These are phyloP conservation scores for Ceratobasidium sp. DNA, from an alignment of 1,284 basidiomycete genomes.

Conservation along the genomic window DNA sequence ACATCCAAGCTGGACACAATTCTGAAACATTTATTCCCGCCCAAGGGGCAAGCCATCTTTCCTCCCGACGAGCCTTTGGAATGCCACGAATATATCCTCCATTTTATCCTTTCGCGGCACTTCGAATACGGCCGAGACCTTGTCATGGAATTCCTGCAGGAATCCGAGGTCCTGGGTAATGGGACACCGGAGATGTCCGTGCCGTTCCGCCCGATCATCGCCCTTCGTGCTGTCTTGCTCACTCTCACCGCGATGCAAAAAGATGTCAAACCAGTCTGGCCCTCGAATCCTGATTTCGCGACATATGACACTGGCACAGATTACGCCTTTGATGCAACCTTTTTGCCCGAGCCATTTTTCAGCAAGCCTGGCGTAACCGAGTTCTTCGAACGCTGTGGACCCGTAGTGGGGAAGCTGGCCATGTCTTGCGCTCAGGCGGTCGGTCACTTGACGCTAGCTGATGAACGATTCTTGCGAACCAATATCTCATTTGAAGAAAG, in stretches of 20 bases:
- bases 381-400: conserved; percentile 78
- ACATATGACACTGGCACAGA: conserved; percentile 69
- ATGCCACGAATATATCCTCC: conserved; percentile 82
- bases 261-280: conserved; percentile 82
- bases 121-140: conserved; percentile 89
- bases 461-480: conserved; percentile 77
- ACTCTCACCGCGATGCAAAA: conserved; percentile 80
- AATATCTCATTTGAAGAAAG: conserved; percentile 78
- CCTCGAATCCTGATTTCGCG: conserved; percentile 78
- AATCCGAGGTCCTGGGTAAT: conserved; percentile 58
- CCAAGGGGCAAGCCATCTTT: conserved; percentile 72
- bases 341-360: conserved; percentile 67
- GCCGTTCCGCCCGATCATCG: conserved; percentile 81
- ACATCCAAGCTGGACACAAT: conserved; percentile 83
- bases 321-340: conserved; percentile 72
- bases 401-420: conserved; percentile 74
- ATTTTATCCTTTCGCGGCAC: conserved; percentile 87
- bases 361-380: conserved; percentile 79
- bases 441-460: conserved; percentile 84
- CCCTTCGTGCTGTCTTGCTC: conserved; percentile 81
- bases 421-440: conserved; percentile 75
- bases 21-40: conserved; percentile 84
- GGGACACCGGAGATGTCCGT: conserved; percentile 62
- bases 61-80: conserved; percentile 84
- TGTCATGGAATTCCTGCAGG: conserved; percentile 83